A percentile compares a stretch with the other conserved stretches of the same genome.
Evolutionary conservation across 768 basidiomycete genomes (phyloP).

Genomic region (Candolleomyces efflorescens): DNA sequence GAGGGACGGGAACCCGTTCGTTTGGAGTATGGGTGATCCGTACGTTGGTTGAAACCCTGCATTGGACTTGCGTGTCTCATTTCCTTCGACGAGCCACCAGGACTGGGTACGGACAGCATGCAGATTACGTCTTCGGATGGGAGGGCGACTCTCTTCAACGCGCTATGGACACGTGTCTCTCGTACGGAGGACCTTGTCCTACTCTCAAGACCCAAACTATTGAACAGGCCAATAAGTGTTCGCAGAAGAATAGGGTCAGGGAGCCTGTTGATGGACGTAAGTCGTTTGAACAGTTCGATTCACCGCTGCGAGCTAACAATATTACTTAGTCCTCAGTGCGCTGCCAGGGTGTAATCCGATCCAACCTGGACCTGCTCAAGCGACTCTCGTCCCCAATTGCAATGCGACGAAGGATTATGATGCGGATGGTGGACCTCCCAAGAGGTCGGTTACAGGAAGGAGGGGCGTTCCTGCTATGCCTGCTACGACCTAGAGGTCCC

Average conservation of each 20-base stretch:
- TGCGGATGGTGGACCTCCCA: not conserved
- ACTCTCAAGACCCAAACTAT: constrained; percentile 2
- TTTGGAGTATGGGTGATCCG: constrained; percentile 5
- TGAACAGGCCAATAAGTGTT: not conserved
- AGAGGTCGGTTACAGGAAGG: too few relatives aligned
- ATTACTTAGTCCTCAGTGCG: not conserved
- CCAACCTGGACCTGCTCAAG: not conserved
- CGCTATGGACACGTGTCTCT: not conserved
- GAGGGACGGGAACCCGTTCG: not conserved
- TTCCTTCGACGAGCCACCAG: too few relatives aligned
- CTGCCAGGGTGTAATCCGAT: constrained; percentile 1
- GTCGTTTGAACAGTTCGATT: not conserved
- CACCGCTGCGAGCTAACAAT: not conserved
- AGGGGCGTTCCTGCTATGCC: too few relatives aligned
- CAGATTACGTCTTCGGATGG: constrained; percentile 3
- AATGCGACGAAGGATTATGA: not conserved
- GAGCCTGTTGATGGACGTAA: not conserved
- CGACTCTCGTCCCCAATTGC: not conserved
- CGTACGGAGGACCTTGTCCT: not conserved
- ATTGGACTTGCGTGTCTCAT: not conserved
- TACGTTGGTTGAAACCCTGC: too few relatives aligned
- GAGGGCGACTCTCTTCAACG: constrained; percentile 1
- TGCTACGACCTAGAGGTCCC: too few relatives aligned
- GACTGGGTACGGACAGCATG: constrained; percentile 1
- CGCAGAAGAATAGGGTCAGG: not conserved